Base-by-base conservation (phyloP, 768 basidiomycete species). In the Lactifluus rugatus region DNA sequence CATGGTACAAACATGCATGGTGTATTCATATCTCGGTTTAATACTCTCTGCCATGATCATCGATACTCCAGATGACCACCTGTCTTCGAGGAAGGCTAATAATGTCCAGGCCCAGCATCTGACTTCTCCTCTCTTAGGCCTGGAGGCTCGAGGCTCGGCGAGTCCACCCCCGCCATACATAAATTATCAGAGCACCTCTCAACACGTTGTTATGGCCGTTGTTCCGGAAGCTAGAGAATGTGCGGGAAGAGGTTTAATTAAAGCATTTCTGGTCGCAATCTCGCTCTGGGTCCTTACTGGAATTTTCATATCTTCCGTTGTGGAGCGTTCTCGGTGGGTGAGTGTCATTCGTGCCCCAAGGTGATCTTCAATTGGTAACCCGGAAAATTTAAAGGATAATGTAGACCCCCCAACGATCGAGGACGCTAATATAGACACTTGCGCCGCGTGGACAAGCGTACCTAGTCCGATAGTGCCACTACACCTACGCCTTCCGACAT, bases 181-280 rank as follows among this genome's bases (percentile, higher is more conserved):
- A 17, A 52, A 28, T 36, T 32, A 54, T 23, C 51, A 53, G 49
- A 34, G 44, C 46, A 56, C 23, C 17, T 8, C 54, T 14, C 58
- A 39, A 48, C 32, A 52, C 10, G 16, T 48, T 17, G 34, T 34
- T 49, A 16, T 39, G 19, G 6, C 23, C 14, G 14, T n/a, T 28
- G 1, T 36, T 31, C 8, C 11, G 17, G 36, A 14, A 28, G 31
- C 16, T 19, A 39, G 34, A 44, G 54, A 57, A 34, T 42, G 60
- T 3, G 36, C 67, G 2, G 42, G 31, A 39, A 46, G 46, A 28
- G 62, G 70, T 26, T 71, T 71, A 57, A 51, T 62, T 60, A 66
- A 63, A 50, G 70, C 69, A 2, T 63, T 71, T 23, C 36, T 52
- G 6, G 57, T 70, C 23, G 69, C 69, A 17, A 17, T 65, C 14